phyloP scores from a whole-genome alignment of 345 rosid species.

The Mangifera indica region DNA sequence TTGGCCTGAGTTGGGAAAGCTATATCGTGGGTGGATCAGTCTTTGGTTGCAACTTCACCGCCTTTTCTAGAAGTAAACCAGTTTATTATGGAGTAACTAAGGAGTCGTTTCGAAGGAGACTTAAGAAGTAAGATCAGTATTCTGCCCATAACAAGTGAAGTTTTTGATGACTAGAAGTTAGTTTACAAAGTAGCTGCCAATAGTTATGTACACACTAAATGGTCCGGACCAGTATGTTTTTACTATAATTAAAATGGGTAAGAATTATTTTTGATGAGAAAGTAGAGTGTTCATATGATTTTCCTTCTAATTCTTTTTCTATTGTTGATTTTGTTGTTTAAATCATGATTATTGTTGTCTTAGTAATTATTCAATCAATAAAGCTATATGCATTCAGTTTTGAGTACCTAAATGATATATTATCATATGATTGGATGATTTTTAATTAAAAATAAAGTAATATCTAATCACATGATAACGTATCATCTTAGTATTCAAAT shows the following conservation, averaged over 20 bases:
- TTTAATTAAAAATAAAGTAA: too few relatives aligned
- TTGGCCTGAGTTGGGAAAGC: slow-evolving; percentile 18
- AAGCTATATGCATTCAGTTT: too few relatives aligned
- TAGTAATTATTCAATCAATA: too few relatives aligned
- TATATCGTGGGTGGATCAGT: slow-evolving; percentile 29
- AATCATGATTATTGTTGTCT: too few relatives aligned
- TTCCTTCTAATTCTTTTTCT: neutral
- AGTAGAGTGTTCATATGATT: neutral
- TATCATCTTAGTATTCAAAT: too few relatives aligned
- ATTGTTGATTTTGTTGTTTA: neutral
- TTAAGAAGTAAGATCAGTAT: neutral
- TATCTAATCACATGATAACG: too few relatives aligned
- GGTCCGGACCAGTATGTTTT: neutral
- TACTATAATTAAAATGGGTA: neutral
- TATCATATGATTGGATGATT: too few relatives aligned
- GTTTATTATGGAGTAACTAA: slow-evolving; percentile 29
- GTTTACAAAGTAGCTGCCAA: neutral
- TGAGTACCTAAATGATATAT: too few relatives aligned
- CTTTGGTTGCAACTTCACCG: slow-evolving; percentile 35
- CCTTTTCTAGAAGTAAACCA: slow-evolving; percentile 22
- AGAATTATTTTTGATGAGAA: neutral
- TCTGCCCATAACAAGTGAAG: neutral
- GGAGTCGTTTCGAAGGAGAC: slow-evolving; percentile 14
- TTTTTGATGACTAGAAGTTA: neutral
- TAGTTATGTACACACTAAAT: neutral